Base-by-base conservation (phyloP, 176 grass and related monocot species). In the Themeda triandra region DNA sequence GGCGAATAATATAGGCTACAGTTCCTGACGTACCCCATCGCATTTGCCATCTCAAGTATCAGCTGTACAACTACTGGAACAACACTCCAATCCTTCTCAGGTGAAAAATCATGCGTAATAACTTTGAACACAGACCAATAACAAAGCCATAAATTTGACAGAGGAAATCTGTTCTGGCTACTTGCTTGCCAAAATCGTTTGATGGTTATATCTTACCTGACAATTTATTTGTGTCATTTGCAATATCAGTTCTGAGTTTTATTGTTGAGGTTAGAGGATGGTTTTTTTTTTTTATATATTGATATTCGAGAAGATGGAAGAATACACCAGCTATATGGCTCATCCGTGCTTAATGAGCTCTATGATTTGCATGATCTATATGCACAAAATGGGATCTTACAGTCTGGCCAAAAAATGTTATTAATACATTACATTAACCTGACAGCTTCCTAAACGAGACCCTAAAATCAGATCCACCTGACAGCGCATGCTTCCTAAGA, bases 81-180 rank as follows among this genome's bases (percentile, higher is more conserved):
- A 24, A 28, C 30, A 63, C 59, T 13, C 13, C 13, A n/a, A 9
- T 73, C 54, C 11, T 58, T 18, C 30, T 17, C 33, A 23, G 19
- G 65, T 33, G 56, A 66, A 24, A 51, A 40, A 81, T 41, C n/a
- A 27, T 80, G 42, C 31, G 13, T 29, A 70, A 67, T 29, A 70
- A 67, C 30, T 51, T 76, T 71, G 31, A 60, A 82, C 51, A 53
- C 30, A 56, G n/a, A 71, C 49, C 40, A 80, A 56, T 63, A 60
- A 69, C 13, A 4, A 77, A 44, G 9, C 51, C 56, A 33, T 48
- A 46, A 17, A 49, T 67, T 75, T 17, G 49, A 41, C 24, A n/a
- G 69, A 24, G 21, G 10, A 41, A 23, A 30, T 78, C 25, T 33
- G 18, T 45, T 69, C 46, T 69, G 12, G 54, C 23, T 48, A 19